phyloP scores from a whole-genome alignment of 2,329 filamentous ascomycete species.

The Hypoxylon sp. region DNA sequence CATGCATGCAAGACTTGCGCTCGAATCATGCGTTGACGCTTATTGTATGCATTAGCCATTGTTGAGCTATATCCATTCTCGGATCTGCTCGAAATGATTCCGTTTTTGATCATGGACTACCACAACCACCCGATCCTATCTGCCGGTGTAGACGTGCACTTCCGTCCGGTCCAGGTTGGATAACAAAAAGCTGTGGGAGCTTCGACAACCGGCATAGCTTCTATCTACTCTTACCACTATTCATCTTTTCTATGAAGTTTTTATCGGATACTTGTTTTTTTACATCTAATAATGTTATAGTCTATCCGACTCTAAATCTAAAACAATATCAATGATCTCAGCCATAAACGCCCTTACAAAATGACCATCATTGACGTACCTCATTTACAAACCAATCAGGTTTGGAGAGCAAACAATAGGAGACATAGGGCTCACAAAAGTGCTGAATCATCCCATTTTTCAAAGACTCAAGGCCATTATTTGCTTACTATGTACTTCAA shows the following conservation, averaged over 20 bases:
- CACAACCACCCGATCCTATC: not conserved
- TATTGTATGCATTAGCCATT: not conserved
- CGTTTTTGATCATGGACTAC: not conserved
- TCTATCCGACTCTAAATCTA: not conserved
- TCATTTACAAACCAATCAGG: not conserved
- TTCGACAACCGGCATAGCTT: not conserved
- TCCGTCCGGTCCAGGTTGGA: not conserved
- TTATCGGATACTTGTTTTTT: too few relatives aligned
- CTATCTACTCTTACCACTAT: not conserved
- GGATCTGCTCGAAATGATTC: not conserved
- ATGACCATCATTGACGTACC: not conserved
- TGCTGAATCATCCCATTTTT: not conserved
- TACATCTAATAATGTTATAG: not conserved
- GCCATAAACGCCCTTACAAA: not conserved
- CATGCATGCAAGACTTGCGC: constrained; percentile 5
- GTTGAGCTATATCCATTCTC: not conserved
- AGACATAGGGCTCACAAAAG: not conserved
- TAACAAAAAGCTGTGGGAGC: not conserved
- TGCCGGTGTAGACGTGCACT: not conserved
- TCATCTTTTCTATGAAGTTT: not conserved
- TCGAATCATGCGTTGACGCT: not conserved
- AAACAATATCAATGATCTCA: not conserved
- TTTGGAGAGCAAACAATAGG: not conserved
- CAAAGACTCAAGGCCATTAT: not conserved
- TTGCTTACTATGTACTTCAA: not conserved